Conservation (phyloP, 129 eudicot genomes). For the Flaveria trinervia region DNA sequence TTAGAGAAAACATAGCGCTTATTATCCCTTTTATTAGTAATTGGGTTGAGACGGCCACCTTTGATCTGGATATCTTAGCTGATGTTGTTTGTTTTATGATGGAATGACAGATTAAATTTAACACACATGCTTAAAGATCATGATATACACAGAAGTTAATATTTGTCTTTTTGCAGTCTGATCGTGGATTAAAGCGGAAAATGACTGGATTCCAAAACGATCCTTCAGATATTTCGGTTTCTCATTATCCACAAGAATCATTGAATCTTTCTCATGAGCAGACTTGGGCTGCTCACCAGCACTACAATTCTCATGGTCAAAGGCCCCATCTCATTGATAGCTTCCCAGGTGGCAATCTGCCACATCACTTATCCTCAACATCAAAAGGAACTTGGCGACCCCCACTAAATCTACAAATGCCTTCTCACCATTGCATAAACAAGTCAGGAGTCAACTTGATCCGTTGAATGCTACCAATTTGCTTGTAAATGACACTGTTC, state of each 20-base stretch:
- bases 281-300: slow-evolving; percentile 45
- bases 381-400: slow-evolving; percentile 59
- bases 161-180: slow-evolving; percentile 46
- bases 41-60: not conserved
- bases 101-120: not conserved
- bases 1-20: not conserved
- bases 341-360: slow-evolving; percentile 37
- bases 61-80: slow-evolving; percentile 6
- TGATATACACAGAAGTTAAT: slow-evolving; percentile 18
- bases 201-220: slow-evolving; percentile 42
- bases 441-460: slow-evolving; percentile 39
- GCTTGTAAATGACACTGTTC: slow-evolving; percentile 33
- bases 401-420: slow-evolving; percentile 40
- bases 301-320: slow-evolving; percentile 44
- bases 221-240: slow-evolving; percentile 40
- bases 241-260: slow-evolving; percentile 51
- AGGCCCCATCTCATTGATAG: slow-evolving; percentile 42
- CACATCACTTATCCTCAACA: slow-evolving; percentile 39
- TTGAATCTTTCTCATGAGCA: slow-evolving; percentile 43
- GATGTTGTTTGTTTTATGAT: slow-evolving; percentile 10
- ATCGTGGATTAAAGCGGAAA: slow-evolving; percentile 47
- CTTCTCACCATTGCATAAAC: slow-evolving; percentile 47
- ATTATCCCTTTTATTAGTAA: not conserved
- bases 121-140: slow-evolving; percentile 3
- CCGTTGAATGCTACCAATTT: slow-evolving; percentile 36